A percentile compares a stretch with the other conserved stretches of the same genome.
These are phyloP conservation scores for Pseudogymnoascus sp. DNA, from an alignment of 2,329 filamentous ascomycete species.

Conservation along the genomic window DNA sequence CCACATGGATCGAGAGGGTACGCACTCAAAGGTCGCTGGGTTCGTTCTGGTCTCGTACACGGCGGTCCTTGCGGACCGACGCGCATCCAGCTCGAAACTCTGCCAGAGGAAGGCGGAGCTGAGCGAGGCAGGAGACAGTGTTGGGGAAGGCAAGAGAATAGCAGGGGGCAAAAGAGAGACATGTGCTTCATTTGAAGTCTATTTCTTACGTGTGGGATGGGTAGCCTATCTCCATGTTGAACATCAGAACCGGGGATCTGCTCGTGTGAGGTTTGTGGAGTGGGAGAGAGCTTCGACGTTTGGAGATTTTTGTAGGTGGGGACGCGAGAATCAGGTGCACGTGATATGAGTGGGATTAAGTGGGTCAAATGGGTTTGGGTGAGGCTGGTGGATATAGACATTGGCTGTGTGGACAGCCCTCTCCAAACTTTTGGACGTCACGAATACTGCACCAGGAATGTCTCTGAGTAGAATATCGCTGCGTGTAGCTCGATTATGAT, in stretches of 20 bases:
- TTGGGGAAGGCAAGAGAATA: neutral
- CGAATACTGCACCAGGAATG: no score
- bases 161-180: neutral
- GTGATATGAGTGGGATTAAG: neutral
- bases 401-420: neutral
- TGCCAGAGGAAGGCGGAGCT: constrained; percentile 1
- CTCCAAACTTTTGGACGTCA: neutral
- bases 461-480: neutral
- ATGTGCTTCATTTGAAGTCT: neutral
- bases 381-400: no score
- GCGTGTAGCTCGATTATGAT: neutral
- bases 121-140: constrained; percentile 7
- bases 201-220: neutral
- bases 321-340: neutral
- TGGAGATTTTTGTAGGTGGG: constrained; percentile 1
- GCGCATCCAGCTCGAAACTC: constrained; percentile 6
- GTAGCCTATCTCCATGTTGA: neutral
- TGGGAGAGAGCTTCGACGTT: neutral
- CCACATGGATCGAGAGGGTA: constrained; percentile 7
- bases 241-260: neutral
- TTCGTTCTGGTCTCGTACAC: constrained; percentile 5
- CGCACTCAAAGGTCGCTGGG: constrained; percentile 7
- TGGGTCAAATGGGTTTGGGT: no score
- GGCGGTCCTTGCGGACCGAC: neutral
- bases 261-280: neutral